These are phyloP conservation scores for Ceratocystis variospora DNA, from an alignment of 2,329 filamentous ascomycete genomes.

Conservation along the genomic window DNA sequence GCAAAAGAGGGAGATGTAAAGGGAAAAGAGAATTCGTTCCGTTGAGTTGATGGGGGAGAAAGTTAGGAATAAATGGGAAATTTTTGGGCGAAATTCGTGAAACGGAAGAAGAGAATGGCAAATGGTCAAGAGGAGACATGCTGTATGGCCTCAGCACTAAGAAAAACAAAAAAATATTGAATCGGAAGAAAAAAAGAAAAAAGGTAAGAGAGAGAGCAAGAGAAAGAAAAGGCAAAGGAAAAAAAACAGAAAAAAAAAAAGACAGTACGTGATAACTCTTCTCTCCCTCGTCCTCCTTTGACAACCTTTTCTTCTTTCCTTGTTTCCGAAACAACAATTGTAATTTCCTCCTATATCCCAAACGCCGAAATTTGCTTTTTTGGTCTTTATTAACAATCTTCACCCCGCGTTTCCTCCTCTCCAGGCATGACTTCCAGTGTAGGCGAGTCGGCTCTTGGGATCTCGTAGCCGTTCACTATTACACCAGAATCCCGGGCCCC, in stretches of 20 bases:
- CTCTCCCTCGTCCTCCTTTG: background rate
- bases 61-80: constrained; percentile 1
- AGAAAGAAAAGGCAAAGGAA: constrained; percentile 3
- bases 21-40: constrained; percentile 5
- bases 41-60: background rate
- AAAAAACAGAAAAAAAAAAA: constrained; percentile 13
- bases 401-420: constrained; percentile 7
- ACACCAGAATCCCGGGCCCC: constrained; percentile 11
- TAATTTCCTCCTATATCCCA: constrained; percentile 10
- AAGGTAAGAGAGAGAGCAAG: constrained; percentile 5
- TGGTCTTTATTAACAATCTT: constrained; percentile 5
- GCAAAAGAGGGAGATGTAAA: constrained; percentile 3
- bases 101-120: constrained; percentile 8
- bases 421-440: constrained; percentile 12
- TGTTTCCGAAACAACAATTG: constrained; percentile 4
- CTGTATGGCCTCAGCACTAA: constrained; percentile 13
- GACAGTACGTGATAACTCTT: background rate
- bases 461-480: constrained; percentile 13
- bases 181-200: background rate
- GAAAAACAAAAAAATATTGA: constrained; percentile 7
- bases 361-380: constrained; percentile 12
- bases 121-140: constrained; percentile 7
- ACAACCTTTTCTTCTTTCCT: background rate
- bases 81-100: constrained; percentile 6
- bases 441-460: constrained; percentile 12